Evolutionary conservation across 208 protist species (phyloP).

Genomic region (Leptomonas pyrrhocoris): DNA sequence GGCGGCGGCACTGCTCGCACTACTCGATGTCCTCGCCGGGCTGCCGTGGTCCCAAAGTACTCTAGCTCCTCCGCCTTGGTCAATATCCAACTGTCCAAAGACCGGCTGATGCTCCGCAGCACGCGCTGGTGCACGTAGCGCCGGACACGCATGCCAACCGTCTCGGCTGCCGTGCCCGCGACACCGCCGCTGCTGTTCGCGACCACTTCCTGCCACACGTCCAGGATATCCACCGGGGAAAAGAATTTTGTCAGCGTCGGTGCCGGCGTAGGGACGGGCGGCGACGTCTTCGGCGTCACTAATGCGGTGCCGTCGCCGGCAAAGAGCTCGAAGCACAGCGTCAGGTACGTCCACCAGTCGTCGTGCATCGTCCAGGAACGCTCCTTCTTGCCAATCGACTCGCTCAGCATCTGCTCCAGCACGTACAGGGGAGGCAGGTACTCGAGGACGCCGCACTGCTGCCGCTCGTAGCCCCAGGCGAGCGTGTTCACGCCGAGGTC

Average conservation of each 20-base stretch:
- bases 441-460: slow-evolving; percentile 87
- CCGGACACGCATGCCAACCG: slow-evolving; percentile 37
- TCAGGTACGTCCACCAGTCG: slow-evolving; percentile 86
- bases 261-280: slow-evolving; percentile 37
- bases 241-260: slow-evolving; percentile 54
- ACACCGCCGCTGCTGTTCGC: slow-evolving; percentile 23
- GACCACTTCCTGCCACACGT: slow-evolving; percentile 70
- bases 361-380: slow-evolving; percentile 76
- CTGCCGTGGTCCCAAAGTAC: slow-evolving; percentile 57
- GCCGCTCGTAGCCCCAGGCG: slow-evolving; percentile 81
- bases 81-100: slow-evolving; percentile 61
- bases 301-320: slow-evolving; percentile 60
- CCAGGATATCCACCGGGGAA: slow-evolving; percentile 53
- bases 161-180: slow-evolving; percentile 23
- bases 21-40: slow-evolving; percentile 22
- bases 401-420: slow-evolving; percentile 64
- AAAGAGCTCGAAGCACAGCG: slow-evolving; percentile 80
- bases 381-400: slow-evolving; percentile 38
- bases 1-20: slow-evolving; percentile 39
- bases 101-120: slow-evolving; percentile 52
- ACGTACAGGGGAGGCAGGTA: slow-evolving; percentile 79
- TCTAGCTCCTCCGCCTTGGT: slow-evolving; percentile 67
- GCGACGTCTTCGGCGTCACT: slow-evolving; percentile 36
- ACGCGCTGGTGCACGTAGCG: slow-evolving; percentile 66
- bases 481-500: slow-evolving; percentile 67